Conservation (phyloP, 2,329 filamentous ascomycete species). For the Corinectria fuckeliana region DNA sequence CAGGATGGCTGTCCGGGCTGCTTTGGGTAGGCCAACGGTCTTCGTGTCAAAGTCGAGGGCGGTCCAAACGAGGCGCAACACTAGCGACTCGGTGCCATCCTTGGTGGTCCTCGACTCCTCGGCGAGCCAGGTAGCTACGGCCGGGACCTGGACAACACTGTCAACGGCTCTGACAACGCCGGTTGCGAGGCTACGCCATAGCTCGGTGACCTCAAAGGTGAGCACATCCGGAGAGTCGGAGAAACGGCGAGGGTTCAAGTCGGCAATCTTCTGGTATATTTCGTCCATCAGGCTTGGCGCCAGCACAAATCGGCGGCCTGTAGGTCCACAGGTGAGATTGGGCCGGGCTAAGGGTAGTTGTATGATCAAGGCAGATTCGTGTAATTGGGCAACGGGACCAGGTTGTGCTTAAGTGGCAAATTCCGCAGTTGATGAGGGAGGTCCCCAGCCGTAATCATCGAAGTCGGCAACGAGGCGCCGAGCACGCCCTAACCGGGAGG, state of each 20-base stretch:
- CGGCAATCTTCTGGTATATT: conserved; percentile 41
- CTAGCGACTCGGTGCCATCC: conserved; percentile 29
- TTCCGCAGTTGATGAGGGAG: neutral
- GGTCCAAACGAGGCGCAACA: conserved; percentile 41
- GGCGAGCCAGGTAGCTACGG: conserved; percentile 32
- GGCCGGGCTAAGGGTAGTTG: neutral
- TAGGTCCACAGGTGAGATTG: neutral
- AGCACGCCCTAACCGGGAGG: too few relatives aligned
- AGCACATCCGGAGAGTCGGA: conserved; percentile 20
- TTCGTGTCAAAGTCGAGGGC: conserved; percentile 31
- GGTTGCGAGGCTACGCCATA: conserved; percentile 36
- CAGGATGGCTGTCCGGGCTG: conserved; percentile 29
- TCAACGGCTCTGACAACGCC: conserved; percentile 21
- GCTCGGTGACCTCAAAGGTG: conserved; percentile 38
- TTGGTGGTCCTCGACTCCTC: conserved; percentile 21
- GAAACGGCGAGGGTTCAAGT: conserved; percentile 32
- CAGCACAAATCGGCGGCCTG: neutral
- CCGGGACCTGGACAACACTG: conserved; percentile 13
- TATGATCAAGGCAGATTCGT: neutral
- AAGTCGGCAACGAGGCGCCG: neutral
- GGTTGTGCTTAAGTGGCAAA: neutral
- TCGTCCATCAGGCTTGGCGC: conserved; percentile 38
- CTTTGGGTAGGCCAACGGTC: conserved; percentile 35
- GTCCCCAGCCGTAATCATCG: neutral
- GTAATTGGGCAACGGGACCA: neutral